A percentile compares a stretch with the other conserved stretches of the same genome.
phyloP scores from a whole-genome alignment of 257 asterid genomes.

The Marsdenia floribunda region DNA sequence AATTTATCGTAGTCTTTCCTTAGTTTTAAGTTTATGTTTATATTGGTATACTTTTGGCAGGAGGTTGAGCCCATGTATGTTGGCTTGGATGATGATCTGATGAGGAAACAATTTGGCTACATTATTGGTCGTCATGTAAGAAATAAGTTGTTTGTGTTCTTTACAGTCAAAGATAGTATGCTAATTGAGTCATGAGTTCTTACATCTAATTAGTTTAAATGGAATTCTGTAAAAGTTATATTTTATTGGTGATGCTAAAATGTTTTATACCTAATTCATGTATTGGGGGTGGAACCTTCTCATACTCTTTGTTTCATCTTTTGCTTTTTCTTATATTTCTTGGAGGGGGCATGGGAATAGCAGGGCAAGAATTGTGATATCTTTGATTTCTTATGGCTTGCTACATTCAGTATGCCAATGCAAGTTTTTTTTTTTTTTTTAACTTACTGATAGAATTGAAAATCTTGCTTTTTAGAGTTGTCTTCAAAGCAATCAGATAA shows the following conservation, averaged over 20 bases:
- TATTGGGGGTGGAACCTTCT: neutral
- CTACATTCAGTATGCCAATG: neutral
- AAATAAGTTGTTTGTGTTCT: constrained; percentile 12
- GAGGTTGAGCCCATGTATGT: constrained; percentile 69
- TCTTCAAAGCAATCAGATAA: neutral
- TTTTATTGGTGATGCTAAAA: neutral
- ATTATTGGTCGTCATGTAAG: constrained; percentile 93
- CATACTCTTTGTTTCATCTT: neutral
- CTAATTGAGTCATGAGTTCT: neutral
- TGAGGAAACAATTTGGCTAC: constrained; percentile 73
- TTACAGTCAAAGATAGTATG: neutral
- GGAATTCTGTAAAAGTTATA: neutral
- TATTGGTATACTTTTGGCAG: constrained; percentile 36
- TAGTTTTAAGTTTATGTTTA: neutral
- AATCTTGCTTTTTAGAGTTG: neutral
- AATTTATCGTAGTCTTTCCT: neutral
- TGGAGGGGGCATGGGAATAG: neutral
- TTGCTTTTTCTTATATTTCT: neutral
- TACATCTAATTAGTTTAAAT: neutral
- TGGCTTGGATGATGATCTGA: constrained; percentile 47
- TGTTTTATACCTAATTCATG: neutral
- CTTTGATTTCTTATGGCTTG: neutral
- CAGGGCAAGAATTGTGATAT: neutral
- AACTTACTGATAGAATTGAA: neutral
- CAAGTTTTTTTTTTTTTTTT: neutral